Percentiles rank a stretch among this genome's conserved stretches.
Conservation (phyloP, 805 yeast genomes). For the Metschnikowia bowlesiae region DNA sequence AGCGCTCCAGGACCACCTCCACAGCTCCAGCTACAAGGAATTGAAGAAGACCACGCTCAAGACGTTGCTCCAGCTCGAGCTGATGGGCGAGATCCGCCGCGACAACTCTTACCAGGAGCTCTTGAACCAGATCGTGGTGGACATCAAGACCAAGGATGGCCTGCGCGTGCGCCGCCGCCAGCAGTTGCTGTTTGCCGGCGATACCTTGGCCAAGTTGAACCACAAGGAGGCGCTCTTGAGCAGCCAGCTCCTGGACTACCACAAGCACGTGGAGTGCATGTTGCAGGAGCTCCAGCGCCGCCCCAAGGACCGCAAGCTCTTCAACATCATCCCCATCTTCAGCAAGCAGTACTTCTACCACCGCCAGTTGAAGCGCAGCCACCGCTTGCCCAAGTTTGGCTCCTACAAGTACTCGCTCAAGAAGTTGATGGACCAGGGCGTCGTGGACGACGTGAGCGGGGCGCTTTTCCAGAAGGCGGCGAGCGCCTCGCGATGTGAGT, state of each 20-base stretch:
- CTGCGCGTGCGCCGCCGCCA: constrained; percentile 39
- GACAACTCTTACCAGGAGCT: constrained; percentile 71
- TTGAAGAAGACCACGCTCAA: constrained; percentile 74
- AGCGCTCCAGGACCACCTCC: constrained; percentile 49
- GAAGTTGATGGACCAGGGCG: constrained; percentile 67
- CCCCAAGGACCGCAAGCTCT: constrained; percentile 44
- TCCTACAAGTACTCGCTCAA: constrained; percentile 73
- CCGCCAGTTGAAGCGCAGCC: constrained; percentile 60
- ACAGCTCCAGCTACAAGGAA: constrained; percentile 57
- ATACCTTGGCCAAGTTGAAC: constrained; percentile 40
- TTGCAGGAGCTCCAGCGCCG: constrained; percentile 41
- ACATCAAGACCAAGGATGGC: constrained; percentile 52
- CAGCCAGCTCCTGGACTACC: constrained; percentile 44
- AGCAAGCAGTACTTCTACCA: constrained; percentile 75
- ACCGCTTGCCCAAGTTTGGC: constrained; percentile 70
- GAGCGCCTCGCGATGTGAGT: constrained; percentile 61
- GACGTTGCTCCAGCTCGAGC: constrained; percentile 70
- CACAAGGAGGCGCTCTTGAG: constrained; percentile 44
- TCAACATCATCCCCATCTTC: constrained; percentile 50
- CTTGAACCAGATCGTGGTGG: constrained; percentile 78
- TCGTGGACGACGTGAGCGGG: constrained; percentile 59
- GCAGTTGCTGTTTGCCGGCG: constrained; percentile 39
- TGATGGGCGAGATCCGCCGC: constrained; percentile 58
- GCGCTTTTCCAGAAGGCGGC: constrained; percentile 33
- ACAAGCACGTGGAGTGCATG: constrained; percentile 42